Conservation (phyloP, 805 yeast genomes). For the Candida ortonii region DNA sequence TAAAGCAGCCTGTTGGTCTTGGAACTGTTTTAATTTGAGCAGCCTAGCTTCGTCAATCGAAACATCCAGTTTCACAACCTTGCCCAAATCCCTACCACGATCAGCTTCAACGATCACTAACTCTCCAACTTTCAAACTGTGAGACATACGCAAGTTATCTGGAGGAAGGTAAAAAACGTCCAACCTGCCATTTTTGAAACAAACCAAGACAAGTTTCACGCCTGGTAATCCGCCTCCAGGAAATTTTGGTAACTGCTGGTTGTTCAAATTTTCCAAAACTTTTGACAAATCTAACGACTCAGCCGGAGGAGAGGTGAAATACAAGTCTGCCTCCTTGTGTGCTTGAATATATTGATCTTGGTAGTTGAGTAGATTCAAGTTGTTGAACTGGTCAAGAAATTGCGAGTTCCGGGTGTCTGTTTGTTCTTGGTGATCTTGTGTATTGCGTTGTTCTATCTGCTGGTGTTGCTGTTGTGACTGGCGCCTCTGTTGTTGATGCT, state of each 20-base stretch:
- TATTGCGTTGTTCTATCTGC: background rate
- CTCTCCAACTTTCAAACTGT: slow-evolving; percentile 50
- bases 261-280: slow-evolving; percentile 23
- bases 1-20: slow-evolving; percentile 68
- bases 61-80: slow-evolving; percentile 55
- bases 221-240: slow-evolving; percentile 31
- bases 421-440: too few relatives aligned
- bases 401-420: slow-evolving; percentile 5
- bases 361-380: slow-evolving; percentile 13
- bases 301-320: slow-evolving; percentile 28
- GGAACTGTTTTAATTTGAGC: slow-evolving; percentile 61
- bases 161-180: slow-evolving; percentile 70
- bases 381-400: slow-evolving; percentile 16
- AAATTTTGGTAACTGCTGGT: slow-evolving; percentile 31
- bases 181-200: slow-evolving; percentile 74
- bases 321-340: slow-evolving; percentile 26
- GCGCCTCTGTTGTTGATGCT: slow-evolving; percentile 6
- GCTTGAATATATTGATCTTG: slow-evolving; percentile 28
- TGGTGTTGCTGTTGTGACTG: slow-evolving; percentile 10
- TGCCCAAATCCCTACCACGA: slow-evolving; percentile 75
- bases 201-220: slow-evolving; percentile 54
- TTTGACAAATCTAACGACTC: slow-evolving; percentile 26
- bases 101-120: slow-evolving; percentile 83
- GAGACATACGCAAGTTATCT: slow-evolving; percentile 20
- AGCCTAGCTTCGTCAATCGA: slow-evolving; percentile 64